Evolutionary conservation across 2,329 filamentous ascomycete species (phyloP).

Genomic region (Dissoconium aciculare): DNA sequence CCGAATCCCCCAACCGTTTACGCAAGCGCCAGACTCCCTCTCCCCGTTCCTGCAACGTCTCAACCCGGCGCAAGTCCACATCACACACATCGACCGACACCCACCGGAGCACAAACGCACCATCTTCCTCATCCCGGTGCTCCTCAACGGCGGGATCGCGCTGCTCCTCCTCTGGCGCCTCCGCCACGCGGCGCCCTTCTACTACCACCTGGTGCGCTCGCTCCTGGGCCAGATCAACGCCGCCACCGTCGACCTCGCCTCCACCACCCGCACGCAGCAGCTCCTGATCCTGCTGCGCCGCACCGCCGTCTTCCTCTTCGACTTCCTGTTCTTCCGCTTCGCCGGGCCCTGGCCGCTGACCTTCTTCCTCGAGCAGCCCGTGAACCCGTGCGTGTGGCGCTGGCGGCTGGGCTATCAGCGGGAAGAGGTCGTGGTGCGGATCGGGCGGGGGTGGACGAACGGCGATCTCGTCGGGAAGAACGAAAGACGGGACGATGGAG

Average conservation of each 20-base stretch:
- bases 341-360: constrained; percentile 33
- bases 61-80: constrained; percentile 57
- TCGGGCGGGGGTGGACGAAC: constrained; percentile 58
- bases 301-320: constrained; percentile 52
- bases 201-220: constrained; percentile 51
- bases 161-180: constrained; percentile 52
- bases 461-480: constrained; percentile 39
- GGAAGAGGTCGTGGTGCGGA: constrained; percentile 66
- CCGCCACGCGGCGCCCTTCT: constrained; percentile 55
- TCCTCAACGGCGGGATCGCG: constrained; percentile 57
- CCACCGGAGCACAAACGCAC: constrained; percentile 59
- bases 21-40: constrained; percentile 47
- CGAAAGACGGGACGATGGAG: no score
- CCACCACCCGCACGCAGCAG: constrained; percentile 43
- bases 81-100: constrained; percentile 66
- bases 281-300: constrained; percentile 44
- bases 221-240: constrained; percentile 52
- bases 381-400: constrained; percentile 57
- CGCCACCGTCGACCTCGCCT: constrained; percentile 46
- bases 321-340: constrained; percentile 44
- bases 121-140: constrained; percentile 64
- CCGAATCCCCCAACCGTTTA: constrained; percentile 43
- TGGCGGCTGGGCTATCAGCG: constrained; percentile 60
- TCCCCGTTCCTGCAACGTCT: constrained; percentile 52
- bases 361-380: constrained; percentile 46